Base-by-base conservation (phyloP, 441 rosid genomes). In the Gossypium davidsonii region DNA sequence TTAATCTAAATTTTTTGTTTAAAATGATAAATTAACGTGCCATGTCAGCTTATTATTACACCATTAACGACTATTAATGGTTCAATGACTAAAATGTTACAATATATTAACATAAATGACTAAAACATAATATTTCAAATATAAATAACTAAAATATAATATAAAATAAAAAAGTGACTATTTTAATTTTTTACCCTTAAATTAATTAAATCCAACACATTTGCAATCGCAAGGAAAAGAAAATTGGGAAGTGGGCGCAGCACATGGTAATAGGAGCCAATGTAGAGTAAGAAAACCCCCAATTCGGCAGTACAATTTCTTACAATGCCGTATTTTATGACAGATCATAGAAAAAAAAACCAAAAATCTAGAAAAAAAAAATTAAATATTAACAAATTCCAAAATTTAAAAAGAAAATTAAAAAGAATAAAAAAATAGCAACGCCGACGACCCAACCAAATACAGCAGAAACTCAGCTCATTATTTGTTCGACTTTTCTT, bases 371-470 rank as follows among this genome's bases (percentile, higher is more conserved):
- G 18, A 74, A 74, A 37, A 28, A 26, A 26, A 37, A 3, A 17
- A 5, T 21, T 11, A n/a, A 42, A 37, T 5, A n/a, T 21, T 14
- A 44, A 21, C 42, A 67, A 14, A 8, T 37, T 18, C 59, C 0
- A 14, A 3, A 23, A 6, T 18, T 48, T 12, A 65, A 65, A 42
- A 67, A 53, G 26, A 15, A 12, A 23, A 14, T 6, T 8, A 67
- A 4, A 6, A 4, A 0, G 0, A 37, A 64, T 11, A 57, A 48
- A 58, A 6, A 62, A 53, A 65, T 39, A 39, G 55, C 66, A 83
- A 78, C 81, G 85, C 85, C 90, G 88, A 86, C 86, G 84, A 74
- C 64, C 75, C 86, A 81, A 74, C 86, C 44, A 62, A 69, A 75
- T 44, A 48, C 25, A 74, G 63, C 77, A 39, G 18, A 34, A 73